Evolutionary conservation across 441 rosid species (phyloP), one percentile per base, ranked within the genome.

Genomic region (Sinapis alba): DNA sequence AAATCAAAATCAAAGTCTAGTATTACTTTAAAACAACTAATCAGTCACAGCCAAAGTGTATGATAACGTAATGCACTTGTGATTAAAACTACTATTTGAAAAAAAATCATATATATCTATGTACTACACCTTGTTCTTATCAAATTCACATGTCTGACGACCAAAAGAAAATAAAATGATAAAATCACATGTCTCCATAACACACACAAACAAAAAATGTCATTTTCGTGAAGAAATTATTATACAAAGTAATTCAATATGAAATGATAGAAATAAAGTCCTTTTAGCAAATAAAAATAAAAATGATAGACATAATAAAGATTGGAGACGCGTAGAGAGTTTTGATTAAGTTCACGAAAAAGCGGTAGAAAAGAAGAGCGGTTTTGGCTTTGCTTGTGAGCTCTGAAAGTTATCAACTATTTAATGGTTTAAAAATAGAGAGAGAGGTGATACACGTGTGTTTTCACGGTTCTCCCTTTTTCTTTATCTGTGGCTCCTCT

Each of bases 371-470:
- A 64, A 11, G 18, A 56, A 65, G 81, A 79, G 78, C 83, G 79
- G 71, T 16, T 68, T 41, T 81, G 45, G 51, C 81, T 38, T 86
- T 76, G 82, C 82, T 85, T 77, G 77, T 65, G 73, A 74, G 34
- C 72, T 71, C 72, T 79, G 73, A 56, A 68, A 75, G 76, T 70
- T 32, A 67, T 60, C 41, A 65, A 13, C 63, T 21, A 21, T 34
- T 77, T 71, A 45, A 77, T 77, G 45, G 65, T 54, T 69, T 2
- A 8, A 36, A 21, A 45, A 47, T 32, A 26, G 36, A 50, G 21
- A 60, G 27, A 64, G 65, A 77, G 34, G 56, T 45, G 76, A 77
- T 71, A 66, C 80, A 71, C 76, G 80, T 71, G 80, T 65, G 73
- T 43, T 19, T 50, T 51, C 53, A 58, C 68, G 36, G 20, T 71